Percentiles rank a stretch among this genome's conserved stretches.
These are phyloP conservation scores for Nyssa sinensis DNA, from an alignment of 148 eudicot genomes.

Conservation along the genomic window DNA sequence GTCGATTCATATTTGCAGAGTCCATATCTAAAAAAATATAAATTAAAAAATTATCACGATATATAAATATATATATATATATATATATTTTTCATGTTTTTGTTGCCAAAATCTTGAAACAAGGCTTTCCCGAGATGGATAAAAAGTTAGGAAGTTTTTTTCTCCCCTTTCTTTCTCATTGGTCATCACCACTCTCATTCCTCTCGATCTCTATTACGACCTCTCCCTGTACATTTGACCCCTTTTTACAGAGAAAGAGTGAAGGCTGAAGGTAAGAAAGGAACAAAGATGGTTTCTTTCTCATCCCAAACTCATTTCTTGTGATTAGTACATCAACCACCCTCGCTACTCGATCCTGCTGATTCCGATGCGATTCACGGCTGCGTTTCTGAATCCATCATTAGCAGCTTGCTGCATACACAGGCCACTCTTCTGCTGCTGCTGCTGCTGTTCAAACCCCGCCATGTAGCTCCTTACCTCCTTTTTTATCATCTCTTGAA, in stretches of 20 bases:
- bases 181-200: background rate
- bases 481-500: conserved; percentile 81
- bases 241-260: no score
- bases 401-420: conserved; percentile 38
- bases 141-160: no score
- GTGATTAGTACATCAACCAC: background rate
- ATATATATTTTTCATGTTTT: no score
- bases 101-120: no score
- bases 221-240: no score
- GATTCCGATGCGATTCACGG: conserved; percentile 54
- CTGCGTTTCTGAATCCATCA: conserved; percentile 51
- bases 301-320: background rate
- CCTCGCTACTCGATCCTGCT: conserved; percentile 46
- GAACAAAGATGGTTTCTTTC: conserved; percentile 21
- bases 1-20: no score
- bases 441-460: conserved; percentile 34
- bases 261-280: no score
- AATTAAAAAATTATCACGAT: no score
- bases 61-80: no score
- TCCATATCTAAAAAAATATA: no score
- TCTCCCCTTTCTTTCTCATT: background rate
- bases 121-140: no score
- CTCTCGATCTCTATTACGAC: background rate
- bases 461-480: conserved; percentile 84
- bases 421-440: conserved; percentile 24